Evolutionary conservation across 257 asterid species (phyloP), one percentile per base, ranked within the genome.

Genomic region (Fraxinus cuspidata): DNA sequence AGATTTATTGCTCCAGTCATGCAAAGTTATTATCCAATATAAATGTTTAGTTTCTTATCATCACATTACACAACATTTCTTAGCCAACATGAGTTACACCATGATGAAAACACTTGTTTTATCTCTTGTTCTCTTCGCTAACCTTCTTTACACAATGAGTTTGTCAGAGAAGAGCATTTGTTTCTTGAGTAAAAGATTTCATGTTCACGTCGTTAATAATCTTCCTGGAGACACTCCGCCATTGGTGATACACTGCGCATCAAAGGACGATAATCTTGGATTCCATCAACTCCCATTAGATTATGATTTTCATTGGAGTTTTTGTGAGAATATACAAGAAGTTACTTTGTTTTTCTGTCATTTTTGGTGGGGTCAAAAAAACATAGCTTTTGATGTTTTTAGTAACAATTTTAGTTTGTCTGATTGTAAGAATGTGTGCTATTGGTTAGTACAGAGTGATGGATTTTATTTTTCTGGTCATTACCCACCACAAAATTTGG

Each of bases 261-360:
- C 81, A 1, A n/a, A 29, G 7, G 69, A 78, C 31, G 38, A 78
- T 15, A 74, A 78, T 0, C 72, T 78, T 35, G 82, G 78, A 72
- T 1, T 25, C 31, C 82, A 72, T 64, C 64, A 7, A 0, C 35
- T 78, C 4, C 16, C 29, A 12, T 19, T 32, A n/a, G 15, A 78
- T 63, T 69, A 78, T 3, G 47, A 72, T 44, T 37, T 72, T 25
- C 7, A 11, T 7, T 63, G 68, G 68, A 23, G 68, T 25, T 63
- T 63, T 25, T 63, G 68, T 25, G 34, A 23, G 16, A 63, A 63
- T 63, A 0, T 63, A 25, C 7, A 21, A 63, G 32, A 27, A 8
- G 16, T 8, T 3, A 63, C 68, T 25, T 63, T 63, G 16, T 63
- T 23, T 63, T 63, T 63, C 5, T 63, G 81, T 44, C 69, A 16